phyloP scores from a whole-genome alignment of 2,329 filamentous ascomycete species.

The Zymoseptoria brevis region DNA sequence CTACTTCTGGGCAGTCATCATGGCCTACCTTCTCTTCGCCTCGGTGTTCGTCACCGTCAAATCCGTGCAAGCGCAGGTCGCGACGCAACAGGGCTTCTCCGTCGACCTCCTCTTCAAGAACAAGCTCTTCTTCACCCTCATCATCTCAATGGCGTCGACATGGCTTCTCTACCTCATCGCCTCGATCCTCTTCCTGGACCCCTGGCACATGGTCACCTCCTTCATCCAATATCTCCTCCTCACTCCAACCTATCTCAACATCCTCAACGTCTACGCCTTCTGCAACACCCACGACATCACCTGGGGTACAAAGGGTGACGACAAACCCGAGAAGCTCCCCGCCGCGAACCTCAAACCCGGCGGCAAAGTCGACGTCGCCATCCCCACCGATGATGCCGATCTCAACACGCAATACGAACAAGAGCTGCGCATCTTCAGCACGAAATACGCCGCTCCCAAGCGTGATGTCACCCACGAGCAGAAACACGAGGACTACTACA shows the following conservation, averaged over 20 bases:
- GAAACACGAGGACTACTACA: slow-evolving; percentile 97
- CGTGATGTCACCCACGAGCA: slow-evolving; percentile 55
- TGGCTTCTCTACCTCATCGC: slow-evolving; percentile 89
- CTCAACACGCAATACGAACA: slow-evolving; percentile 90
- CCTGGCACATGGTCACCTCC: slow-evolving; percentile 97
- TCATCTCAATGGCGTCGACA: slow-evolving; percentile 84
- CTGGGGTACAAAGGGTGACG: slow-evolving; percentile 96
- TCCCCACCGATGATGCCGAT: slow-evolving; percentile 84
- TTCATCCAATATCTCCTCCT: slow-evolving; percentile 91
- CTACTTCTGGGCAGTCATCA: slow-evolving; percentile 95
- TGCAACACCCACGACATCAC: slow-evolving; percentile 97
- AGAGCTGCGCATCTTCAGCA: slow-evolving; percentile 65
- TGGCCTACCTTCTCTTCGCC: slow-evolving; percentile 92
- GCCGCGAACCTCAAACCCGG: slow-evolving; percentile 85
- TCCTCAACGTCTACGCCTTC: slow-evolving; percentile 97
- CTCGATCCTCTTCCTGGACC: slow-evolving; percentile 90
- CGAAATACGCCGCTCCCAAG: slow-evolving; percentile 67
- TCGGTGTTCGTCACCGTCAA: slow-evolving; percentile 88
- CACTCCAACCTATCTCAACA: slow-evolving; percentile 95
- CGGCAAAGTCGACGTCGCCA: slow-evolving; percentile 84
- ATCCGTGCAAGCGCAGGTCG: slow-evolving; percentile 67
- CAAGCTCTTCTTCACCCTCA: slow-evolving; percentile 82
- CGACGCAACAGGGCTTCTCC: slow-evolving; percentile 52
- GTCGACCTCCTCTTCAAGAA: slow-evolving; percentile 73
- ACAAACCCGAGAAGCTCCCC: slow-evolving; percentile 85